Percentiles rank a stretch among this genome's conserved stretches.
Evolutionary conservation across 768 basidiomycete genomes (phyloP).

Genomic region (Dioszegia hungarica): DNA sequence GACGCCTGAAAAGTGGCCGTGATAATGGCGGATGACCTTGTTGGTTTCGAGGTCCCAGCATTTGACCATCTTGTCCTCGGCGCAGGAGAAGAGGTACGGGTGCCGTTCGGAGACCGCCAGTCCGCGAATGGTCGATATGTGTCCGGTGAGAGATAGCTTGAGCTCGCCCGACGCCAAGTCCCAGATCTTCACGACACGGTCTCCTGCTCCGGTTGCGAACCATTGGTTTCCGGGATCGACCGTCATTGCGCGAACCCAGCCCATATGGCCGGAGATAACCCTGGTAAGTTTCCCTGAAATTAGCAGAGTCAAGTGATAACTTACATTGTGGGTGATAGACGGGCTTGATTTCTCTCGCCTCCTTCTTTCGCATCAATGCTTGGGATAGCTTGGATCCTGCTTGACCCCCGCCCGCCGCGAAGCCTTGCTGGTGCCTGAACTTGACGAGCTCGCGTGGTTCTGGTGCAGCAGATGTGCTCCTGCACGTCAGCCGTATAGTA

Average conservation of each 20-base stretch:
- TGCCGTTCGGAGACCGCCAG: constrained; percentile 86
- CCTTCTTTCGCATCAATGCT: constrained; percentile 86
- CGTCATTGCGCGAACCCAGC: constrained; percentile 93
- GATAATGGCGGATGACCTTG: constrained; percentile 98
- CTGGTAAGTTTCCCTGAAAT: constrained; percentile 75
- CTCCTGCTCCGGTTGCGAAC: constrained; percentile 97
- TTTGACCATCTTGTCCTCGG: constrained; percentile 99
- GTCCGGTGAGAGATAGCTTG: constrained; percentile 92
- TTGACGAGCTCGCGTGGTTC: constrained; percentile 41
- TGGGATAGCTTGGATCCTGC: constrained; percentile 62
- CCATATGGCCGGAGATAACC: constrained; percentile 95
- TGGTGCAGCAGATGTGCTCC: not conserved
- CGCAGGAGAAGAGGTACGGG: constrained; percentile 95
- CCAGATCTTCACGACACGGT: constrained; percentile 98
- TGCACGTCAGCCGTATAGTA: not conserved
- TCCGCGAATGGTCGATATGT: constrained; percentile 93
- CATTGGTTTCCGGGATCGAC: constrained; percentile 98
- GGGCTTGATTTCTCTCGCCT: constrained; percentile 87
- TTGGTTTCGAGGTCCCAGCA: constrained; percentile 99
- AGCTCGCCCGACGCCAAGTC: constrained; percentile 95
- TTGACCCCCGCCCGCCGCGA: constrained; percentile 49
- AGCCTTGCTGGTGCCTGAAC: constrained; percentile 48
- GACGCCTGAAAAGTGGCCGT: constrained; percentile 97
- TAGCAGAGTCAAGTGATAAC: constrained; percentile 11
- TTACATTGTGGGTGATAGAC: constrained; percentile 80